These are phyloP conservation scores for Trypanosoma conorhini DNA, from an alignment of 208 protist genomes.

Conservation along the genomic window DNA sequence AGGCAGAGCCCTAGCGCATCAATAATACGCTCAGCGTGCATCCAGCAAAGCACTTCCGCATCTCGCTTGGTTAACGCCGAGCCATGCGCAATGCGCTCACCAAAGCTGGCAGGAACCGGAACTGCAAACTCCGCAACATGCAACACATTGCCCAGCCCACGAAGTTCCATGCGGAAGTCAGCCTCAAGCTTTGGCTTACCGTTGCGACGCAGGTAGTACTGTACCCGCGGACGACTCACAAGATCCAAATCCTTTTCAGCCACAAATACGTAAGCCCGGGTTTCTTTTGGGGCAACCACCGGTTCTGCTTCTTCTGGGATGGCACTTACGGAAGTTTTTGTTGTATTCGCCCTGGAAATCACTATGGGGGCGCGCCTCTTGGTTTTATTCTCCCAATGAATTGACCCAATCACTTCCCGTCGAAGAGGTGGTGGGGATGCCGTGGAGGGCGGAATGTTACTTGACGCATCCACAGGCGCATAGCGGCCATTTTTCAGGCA, in stretches of 20 bases:
- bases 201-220: slow-evolving; percentile 83
- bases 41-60: slow-evolving; percentile 85
- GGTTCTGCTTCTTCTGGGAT: slow-evolving; percentile 3
- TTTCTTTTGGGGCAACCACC: slow-evolving; percentile 17
- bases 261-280: slow-evolving; percentile 40
- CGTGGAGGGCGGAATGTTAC: slow-evolving; percentile 38
- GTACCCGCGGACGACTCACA: slow-evolving; percentile 62
- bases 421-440: slow-evolving; percentile 77
- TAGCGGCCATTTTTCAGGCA: slow-evolving; percentile 65
- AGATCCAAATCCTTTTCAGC: slow-evolving; percentile 59
- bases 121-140: slow-evolving; percentile 49
- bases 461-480: slow-evolving; percentile 40
- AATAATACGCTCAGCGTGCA: slow-evolving; percentile 88
- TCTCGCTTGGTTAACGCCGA: slow-evolving; percentile 75
- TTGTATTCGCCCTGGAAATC: slow-evolving; percentile 13
- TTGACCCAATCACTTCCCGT: slow-evolving; percentile 53
- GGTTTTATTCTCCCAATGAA: slow-evolving; percentile 63
- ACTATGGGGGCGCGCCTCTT: slow-evolving; percentile 22
- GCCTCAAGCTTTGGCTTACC: slow-evolving; percentile 26
- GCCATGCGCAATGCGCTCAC: slow-evolving; percentile 33
- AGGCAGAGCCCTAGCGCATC: slow-evolving; percentile 68
- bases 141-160: slow-evolving; percentile 36
- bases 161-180: slow-evolving; percentile 35
- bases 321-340: not conserved
- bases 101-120: slow-evolving; percentile 40